Base-by-base conservation (phyloP, 805 yeast genomes). In the Scheffersomyces coipomensis region DNA sequence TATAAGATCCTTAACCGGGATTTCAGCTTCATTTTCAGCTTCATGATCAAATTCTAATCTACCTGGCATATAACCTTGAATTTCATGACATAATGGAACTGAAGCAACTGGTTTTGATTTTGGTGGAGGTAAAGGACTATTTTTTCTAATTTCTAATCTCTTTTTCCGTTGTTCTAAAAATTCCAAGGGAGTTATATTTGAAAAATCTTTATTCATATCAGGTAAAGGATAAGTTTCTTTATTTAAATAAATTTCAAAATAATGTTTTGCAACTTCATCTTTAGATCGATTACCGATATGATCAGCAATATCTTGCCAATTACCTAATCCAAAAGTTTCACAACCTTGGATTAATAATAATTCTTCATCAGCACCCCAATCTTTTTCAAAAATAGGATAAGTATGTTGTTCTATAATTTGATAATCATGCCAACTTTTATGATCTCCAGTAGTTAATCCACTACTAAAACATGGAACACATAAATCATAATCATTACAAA, bases 351-450 rank as follows among this genome's bases (percentile, higher is more conserved):
- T 77, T 42, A 93, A 68, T 23, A 88, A 71, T 40, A 90, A 58
- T 62, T 93, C 99, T 61, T 93, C 99, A 65, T 93, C 99, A 1
- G 99, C 99, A 26, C 99, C 99, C 98, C 99, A 93, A 40, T 84
- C 90, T 40, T 75, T 78, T 37, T 81, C 85, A 49, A 95, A 83
- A 8, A 95, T 86, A 0, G 99, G 99, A 56, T 88, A 91, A 2
- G 95, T 85, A 56, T 91, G 91, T 51, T 95, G 97, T 61, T 93
- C 99, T 19, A 91, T 82, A 12, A 93, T 86, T 53, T 81, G 78
- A 60, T 93, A 93, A 55, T 87, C 95, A 60, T 93, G 99, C 75
- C 81, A 87, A 9, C 99, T 98, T 60, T 88, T 83, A 67, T 93
- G 99, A 45, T 79, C 82, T 2, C 88, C 95, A 3, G 93, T 78